Evolutionary conservation across 495 filamentous ascomycete genomes (phyloP), one percentile per base, ranked within the genome.

Genomic region (Podospora appendiculata): DNA sequence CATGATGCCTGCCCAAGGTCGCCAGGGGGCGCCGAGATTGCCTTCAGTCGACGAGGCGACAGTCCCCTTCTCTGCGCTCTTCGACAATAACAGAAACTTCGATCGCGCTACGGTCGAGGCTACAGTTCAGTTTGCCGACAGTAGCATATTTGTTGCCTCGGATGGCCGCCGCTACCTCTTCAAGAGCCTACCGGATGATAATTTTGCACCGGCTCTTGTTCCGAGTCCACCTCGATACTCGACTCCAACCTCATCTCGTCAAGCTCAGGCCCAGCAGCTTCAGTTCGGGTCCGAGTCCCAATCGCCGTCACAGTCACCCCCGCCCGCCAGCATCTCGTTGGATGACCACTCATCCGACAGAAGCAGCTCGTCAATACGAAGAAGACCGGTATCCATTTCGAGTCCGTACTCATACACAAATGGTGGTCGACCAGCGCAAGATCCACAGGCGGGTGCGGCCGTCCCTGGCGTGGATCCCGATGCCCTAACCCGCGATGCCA

Each of bases 61-160:
- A 4, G 55, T 55, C 6, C 65, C 63, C 34, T 61, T 68, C 49
- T 68, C 65, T 45, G 55, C 60, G 13, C 63, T 68, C 41, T 62
- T 68, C 52, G 55, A 58, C 43, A 59, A 50, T 44, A 49, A 42
- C 54, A 25, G 25, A 25, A 58, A 55, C 50, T 66, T 68, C 17
- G 61, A 68, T 51, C 58, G 53, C 11, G 51, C 55, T 3, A 60
- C 63, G 39, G 48, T 68, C 52, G 61, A 65, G 32, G 55, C 62
- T 25, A 60, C 66, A 1, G 54, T 58, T 32, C 63, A 64, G 45
- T 58, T 64, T 34, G 58, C 63, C 50, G 60, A 67, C 19, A 48
- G 50, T 9, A 55, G 56, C 57, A 63, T 67, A 32, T 60, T 69
- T 41, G 58, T 66, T 9, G 39, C 61, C 9, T 54, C 61, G 1